Evolutionary conservation across 176 grass and related monocot species (phyloP).

Genomic region (Aegilops umbellulata): DNA sequence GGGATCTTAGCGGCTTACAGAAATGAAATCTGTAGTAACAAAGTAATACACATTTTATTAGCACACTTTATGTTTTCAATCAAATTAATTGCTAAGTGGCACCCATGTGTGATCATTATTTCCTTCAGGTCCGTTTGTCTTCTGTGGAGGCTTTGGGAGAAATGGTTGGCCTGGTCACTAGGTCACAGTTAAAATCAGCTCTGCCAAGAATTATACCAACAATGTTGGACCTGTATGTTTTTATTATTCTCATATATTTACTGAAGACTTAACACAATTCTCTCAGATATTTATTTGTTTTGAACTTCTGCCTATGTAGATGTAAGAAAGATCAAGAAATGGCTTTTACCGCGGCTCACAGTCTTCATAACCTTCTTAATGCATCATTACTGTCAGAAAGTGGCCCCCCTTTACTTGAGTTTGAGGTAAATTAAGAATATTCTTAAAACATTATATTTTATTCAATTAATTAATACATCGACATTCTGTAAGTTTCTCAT

Average conservation of each 20-base stretch:
- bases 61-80: neutral
- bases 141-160: conserved; percentile 95
- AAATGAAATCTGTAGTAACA: neutral
- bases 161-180: conserved; percentile 96
- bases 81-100: conserved; percentile 10
- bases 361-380: conserved; percentile 91
- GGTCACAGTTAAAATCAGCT: conserved; percentile 86
- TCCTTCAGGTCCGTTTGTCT: conserved; percentile 73
- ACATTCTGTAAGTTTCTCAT: neutral
- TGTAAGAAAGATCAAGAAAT: conserved; percentile 92
- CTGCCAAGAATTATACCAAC: conserved; percentile 87
- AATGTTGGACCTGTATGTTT: conserved; percentile 88
- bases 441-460: conserved; percentile 19
- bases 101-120: conserved; percentile 15
- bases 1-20: neutral
- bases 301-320: conserved; percentile 47
- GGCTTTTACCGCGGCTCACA: conserved; percentile 79
- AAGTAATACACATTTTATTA: neutral
- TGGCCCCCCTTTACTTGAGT: conserved; percentile 97
- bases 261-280: conserved; percentile 19
- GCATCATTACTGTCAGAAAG: conserved; percentile 74
- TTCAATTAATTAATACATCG: conserved; percentile 1
- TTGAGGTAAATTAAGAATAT: conserved; percentile 70
- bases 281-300: conserved; percentile 30
- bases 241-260: conserved; percentile 39